Conservation (phyloP, 208 protist species). For the Pavlovales sp. region DNA sequence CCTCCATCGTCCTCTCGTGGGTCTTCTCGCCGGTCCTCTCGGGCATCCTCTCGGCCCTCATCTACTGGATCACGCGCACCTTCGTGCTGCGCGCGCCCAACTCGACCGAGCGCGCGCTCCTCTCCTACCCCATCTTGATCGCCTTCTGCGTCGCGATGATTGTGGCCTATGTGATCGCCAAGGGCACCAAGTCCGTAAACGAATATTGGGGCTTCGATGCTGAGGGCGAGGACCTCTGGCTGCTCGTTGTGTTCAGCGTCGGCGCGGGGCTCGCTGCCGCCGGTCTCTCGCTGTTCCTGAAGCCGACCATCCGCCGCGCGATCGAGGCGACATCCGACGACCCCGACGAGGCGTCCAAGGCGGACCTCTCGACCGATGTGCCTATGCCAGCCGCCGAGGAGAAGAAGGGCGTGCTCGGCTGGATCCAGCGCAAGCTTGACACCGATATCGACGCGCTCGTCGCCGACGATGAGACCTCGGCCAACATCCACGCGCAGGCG, state of each 20-base stretch:
- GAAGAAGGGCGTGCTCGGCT: no score
- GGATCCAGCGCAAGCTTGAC: not conserved
- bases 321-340: not conserved
- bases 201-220: not conserved
- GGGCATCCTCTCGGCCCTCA: constrained; percentile 23
- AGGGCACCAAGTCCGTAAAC: constrained; percentile 40
- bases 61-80: constrained; percentile 28
- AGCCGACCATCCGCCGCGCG: not conserved
- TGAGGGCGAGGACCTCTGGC: not conserved
- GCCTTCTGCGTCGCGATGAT: constrained; percentile 2
- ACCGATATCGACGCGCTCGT: not conserved
- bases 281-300: not conserved
- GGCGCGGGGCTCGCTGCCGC: not conserved
- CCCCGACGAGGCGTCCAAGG: not conserved
- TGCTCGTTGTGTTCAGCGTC: constrained; percentile 2
- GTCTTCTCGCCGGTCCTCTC: constrained; percentile 52
- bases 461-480: not conserved
- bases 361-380: not conserved
- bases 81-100: constrained; percentile 23
- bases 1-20: constrained; percentile 45
- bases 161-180: not conserved
- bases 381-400: no score
- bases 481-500: not conserved
- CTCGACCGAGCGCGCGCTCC: not conserved
- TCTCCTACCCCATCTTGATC: constrained; percentile 36